A percentile compares a stretch with the other conserved stretches of the same genome.
These are phyloP conservation scores for Fusarium sp. DNA, from an alignment of 2,329 filamentous ascomycete genomes.

Conservation along the genomic window DNA sequence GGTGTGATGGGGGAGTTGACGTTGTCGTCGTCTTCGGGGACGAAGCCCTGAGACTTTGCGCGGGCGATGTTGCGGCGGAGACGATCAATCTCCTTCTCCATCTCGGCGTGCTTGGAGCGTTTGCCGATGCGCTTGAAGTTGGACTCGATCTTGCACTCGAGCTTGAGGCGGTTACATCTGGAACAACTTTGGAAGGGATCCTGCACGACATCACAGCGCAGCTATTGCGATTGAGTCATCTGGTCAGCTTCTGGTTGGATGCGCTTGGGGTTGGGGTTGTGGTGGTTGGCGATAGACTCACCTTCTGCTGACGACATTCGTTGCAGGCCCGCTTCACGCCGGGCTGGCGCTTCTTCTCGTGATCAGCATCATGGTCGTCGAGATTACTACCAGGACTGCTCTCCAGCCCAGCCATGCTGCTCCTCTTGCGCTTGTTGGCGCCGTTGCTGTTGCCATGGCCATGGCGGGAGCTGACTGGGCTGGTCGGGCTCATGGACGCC, in stretches of 20 bases:
- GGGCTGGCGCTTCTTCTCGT: conserved; percentile 73
- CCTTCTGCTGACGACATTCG: conserved; percentile 88
- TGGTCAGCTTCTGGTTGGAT: conserved; percentile 15
- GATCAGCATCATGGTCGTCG: conserved; percentile 67
- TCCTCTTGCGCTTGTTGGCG: conserved; percentile 68
- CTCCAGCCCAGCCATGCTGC: conserved; percentile 64
- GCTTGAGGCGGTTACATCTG: conserved; percentile 81
- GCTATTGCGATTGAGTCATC: conserved; percentile 56
- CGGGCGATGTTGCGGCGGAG: conserved; percentile 71
- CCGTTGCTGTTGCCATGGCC: conserved; percentile 54
- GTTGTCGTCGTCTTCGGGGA: conserved; percentile 67
- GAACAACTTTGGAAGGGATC: conserved; percentile 83
- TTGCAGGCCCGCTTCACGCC: conserved; percentile 85
- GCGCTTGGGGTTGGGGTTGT: background rate
- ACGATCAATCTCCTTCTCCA: conserved; percentile 84
- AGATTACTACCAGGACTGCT: conserved; percentile 69
- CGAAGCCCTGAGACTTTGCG: conserved; percentile 70
- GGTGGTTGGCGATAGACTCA: conserved; percentile 56
- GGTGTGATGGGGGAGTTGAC: conserved; percentile 68
- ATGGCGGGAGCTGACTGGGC: conserved; percentile 65
- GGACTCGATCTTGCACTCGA: conserved; percentile 87
- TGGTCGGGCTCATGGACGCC: conserved; percentile 66
- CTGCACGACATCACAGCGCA: conserved; percentile 86
- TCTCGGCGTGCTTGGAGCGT: conserved; percentile 84
- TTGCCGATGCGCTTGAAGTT: conserved; percentile 90